A percentile compares a stretch with the other conserved stretches of the same genome.
phyloP scores from a whole-genome alignment of 2,329 filamentous ascomycete genomes.

The Coniosporium tulheliwenetii region DNA sequence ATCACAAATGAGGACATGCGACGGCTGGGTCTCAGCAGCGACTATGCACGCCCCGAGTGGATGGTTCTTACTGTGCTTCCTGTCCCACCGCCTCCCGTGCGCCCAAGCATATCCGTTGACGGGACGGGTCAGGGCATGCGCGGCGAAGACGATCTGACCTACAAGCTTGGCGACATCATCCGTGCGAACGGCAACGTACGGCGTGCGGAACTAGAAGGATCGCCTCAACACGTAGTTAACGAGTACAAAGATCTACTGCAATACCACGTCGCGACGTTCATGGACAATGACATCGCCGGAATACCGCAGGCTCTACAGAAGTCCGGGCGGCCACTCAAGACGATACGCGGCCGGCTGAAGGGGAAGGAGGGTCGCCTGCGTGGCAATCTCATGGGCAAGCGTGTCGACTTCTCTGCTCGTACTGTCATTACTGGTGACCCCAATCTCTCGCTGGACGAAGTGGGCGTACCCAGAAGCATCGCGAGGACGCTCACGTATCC shows the following conservation, averaged over 20 bases:
- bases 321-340: constrained; percentile 90
- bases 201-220: constrained; percentile 79
- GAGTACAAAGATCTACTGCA: constrained; percentile 89
- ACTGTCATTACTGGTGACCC: constrained; percentile 99
- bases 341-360: constrained; percentile 92
- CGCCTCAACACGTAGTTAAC: constrained; percentile 74
- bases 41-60: constrained; percentile 95
- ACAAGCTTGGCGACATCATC: constrained; percentile 97
- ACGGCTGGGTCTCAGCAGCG: constrained; percentile 80
- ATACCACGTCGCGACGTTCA: constrained; percentile 97
- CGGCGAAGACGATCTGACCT: constrained; percentile 97
- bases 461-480: constrained; percentile 89
- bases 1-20: constrained; percentile 69
- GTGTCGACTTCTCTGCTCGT: constrained; percentile 97
- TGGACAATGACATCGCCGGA: constrained; percentile 98
- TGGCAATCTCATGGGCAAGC: constrained; percentile 98
- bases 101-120: constrained; percentile 94
- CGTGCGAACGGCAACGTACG: constrained; percentile 92
- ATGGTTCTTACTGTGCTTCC: constrained; percentile 93
- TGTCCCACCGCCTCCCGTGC: constrained; percentile 87
- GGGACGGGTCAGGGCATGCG: constrained; percentile 83
- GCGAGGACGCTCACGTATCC: constrained; percentile 89
- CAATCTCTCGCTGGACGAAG: constrained; percentile 89
- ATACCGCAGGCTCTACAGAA: constrained; percentile 92
- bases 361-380: constrained; percentile 96